Percentiles rank a stretch among this genome's conserved stretches.
These are phyloP conservation scores for Verticillium longisporum DNA, from an alignment of 2,329 filamentous ascomycete species.

Conservation along the genomic window DNA sequence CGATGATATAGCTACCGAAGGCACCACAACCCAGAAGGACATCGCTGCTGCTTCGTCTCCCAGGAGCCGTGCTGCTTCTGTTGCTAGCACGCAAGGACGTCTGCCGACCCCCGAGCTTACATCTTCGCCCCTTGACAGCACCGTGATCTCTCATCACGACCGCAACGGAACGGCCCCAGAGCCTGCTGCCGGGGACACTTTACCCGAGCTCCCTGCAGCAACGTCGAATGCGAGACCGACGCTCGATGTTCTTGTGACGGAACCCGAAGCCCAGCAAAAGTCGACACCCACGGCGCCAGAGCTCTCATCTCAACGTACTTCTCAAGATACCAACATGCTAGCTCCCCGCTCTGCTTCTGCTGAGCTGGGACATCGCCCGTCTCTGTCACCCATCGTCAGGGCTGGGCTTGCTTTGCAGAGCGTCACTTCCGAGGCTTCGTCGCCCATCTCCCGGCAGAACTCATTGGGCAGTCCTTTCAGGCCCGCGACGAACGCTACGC, in stretches of 20 bases:
- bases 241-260: neutral
- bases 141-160: neutral
- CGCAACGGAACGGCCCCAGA: neutral
- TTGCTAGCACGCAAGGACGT: conserved; percentile 20
- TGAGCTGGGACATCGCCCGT: conserved; percentile 30
- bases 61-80: neutral
- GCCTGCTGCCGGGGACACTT: neutral
- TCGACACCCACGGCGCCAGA: neutral
- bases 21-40: neutral
- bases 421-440: conserved; percentile 52
- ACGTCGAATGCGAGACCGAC: neutral
- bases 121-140: conserved; percentile 26
- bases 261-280: neutral
- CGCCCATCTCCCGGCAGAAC: conserved; percentile 41
- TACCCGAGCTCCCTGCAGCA: neutral
- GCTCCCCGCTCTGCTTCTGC: conserved; percentile 7
- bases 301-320: neutral
- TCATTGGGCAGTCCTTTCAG: conserved; percentile 51
- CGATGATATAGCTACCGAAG: neutral
- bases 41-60: neutral
- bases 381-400: conserved; percentile 51
- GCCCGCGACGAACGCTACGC: conserved; percentile 2
- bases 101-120: conserved; percentile 49
- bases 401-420: conserved; percentile 50
- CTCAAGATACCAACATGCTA: conserved; percentile 7